A percentile compares a stretch with the other conserved stretches of the same genome.
Conservation (phyloP, 73 alveolate genomes). For the Loxodes magnus region DNA sequence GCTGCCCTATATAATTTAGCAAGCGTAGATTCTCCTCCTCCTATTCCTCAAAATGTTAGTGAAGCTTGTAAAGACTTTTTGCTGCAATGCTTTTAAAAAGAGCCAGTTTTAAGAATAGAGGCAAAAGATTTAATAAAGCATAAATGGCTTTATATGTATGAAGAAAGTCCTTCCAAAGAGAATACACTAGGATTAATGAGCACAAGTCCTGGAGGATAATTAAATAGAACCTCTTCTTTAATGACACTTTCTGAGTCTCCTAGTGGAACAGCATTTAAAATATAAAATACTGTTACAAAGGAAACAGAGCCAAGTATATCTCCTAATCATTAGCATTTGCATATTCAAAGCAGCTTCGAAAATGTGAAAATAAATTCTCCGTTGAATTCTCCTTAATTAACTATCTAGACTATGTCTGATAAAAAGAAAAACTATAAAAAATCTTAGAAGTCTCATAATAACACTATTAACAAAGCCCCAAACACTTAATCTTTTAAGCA, state of each 20-base stretch:
- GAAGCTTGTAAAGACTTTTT: conserved; percentile 78
- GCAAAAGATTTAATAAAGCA: conserved; percentile 80
- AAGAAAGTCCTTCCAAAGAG: not conserved
- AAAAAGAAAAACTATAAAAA: too few relatives aligned
- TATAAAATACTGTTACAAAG: not conserved
- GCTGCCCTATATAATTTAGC: conserved; percentile 80
- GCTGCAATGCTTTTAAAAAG: conserved; percentile 76
- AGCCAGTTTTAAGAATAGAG: conserved; percentile 78
- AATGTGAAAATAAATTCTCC: too few relatives aligned
- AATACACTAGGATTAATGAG: not conserved
- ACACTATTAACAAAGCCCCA: too few relatives aligned
- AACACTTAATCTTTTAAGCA: too few relatives aligned
- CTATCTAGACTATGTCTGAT: too few relatives aligned
- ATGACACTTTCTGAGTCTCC: not conserved
- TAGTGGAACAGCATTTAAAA: not conserved
- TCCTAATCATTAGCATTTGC: too few relatives aligned
- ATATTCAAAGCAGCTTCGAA: too few relatives aligned
- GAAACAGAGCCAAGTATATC: not conserved
- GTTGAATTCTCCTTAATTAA: too few relatives aligned
- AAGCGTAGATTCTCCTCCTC: conserved; percentile 84
- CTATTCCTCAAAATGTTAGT: conserved; percentile 78
- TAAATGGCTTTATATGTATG: conserved; percentile 59
- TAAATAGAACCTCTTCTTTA: not conserved
- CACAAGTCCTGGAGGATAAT: not conserved
- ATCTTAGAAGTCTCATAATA: too few relatives aligned